Evolutionary conservation across 352 stramenopile genomes (phyloP).

Genomic region (Phytophthora sp.): DNA sequence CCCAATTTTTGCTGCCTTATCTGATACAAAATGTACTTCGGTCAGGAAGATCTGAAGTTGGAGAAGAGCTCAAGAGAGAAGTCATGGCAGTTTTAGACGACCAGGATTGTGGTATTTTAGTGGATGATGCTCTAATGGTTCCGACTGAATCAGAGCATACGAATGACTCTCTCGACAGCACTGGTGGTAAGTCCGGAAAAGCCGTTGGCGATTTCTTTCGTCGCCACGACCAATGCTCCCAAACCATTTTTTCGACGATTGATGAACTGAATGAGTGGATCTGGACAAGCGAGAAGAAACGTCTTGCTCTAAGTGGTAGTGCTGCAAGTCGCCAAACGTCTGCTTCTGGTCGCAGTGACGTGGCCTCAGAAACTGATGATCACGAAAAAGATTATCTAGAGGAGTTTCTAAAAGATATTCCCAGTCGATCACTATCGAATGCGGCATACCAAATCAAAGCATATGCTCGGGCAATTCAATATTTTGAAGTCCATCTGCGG

Average conservation of each 20-base stretch:
- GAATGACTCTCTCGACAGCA: conserved; percentile 20
- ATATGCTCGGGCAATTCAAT: conserved; percentile 75
- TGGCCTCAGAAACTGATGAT: conserved; percentile 66
- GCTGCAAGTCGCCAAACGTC: conserved; percentile 47
- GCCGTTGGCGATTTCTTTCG: conserved; percentile 67
- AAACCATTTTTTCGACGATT: conserved; percentile 87
- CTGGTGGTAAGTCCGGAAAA: conserved; percentile 12
- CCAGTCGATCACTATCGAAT: conserved; percentile 67
- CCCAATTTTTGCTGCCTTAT: conserved; percentile 83
- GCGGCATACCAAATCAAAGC: conserved; percentile 74
- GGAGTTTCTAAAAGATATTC: conserved; percentile 79
- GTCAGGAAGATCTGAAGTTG: conserved; percentile 64
- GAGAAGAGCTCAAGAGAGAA: conserved; percentile 79
- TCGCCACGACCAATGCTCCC: conserved; percentile 83
- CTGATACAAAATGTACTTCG: conserved; percentile 87
- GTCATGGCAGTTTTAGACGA: conserved; percentile 83
- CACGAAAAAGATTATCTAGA: conserved; percentile 82
- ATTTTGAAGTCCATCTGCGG: conserved; percentile 75
- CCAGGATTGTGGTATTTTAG: conserved; percentile 62
- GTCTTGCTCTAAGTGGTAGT: conserved; percentile 61
- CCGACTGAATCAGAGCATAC: conserved; percentile 36
- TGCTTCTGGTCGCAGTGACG: conserved; percentile 47
- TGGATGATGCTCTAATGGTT: conserved; percentile 53
- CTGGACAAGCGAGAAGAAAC: conserved; percentile 86
- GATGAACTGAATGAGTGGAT: conserved; percentile 91